phyloP scores from a whole-genome alignment of 768 basidiomycete genomes.

The Kwoniella heveanensis region DNA sequence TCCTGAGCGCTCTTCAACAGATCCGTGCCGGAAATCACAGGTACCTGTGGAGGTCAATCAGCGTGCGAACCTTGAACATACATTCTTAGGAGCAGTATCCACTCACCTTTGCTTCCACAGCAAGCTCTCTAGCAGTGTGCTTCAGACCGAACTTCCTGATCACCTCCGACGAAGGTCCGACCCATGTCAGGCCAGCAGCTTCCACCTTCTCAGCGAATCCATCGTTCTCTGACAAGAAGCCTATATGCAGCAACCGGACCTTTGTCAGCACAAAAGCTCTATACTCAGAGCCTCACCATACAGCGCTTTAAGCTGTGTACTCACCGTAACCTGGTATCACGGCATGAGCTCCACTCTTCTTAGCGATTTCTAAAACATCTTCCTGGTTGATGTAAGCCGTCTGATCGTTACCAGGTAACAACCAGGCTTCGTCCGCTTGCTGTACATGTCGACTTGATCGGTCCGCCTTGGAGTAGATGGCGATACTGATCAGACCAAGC shows the following conservation, averaged over 20 bases:
- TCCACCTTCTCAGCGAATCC: conserved; percentile 61
- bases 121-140: conserved; percentile 63
- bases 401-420: conserved; percentile 35
- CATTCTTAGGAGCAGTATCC: too few relatives aligned
- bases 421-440: conserved; percentile 61
- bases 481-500: conserved; percentile 63
- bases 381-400: conserved; percentile 35
- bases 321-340: conserved; percentile 53
- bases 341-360: conserved; percentile 35
- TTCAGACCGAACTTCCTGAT: conserved; percentile 67
- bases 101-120: conserved; percentile 58
- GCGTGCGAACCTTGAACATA: background rate
- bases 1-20: conserved; percentile 59
- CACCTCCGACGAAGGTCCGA: conserved; percentile 63
- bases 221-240: conserved; percentile 68
- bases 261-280: background rate
- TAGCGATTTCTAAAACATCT: conserved; percentile 36
- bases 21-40: conserved; percentile 65
- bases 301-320: background rate
- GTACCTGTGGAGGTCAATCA: conserved; percentile 49
- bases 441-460: conserved; percentile 65
- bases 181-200: conserved; percentile 63
- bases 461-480: conserved; percentile 66
- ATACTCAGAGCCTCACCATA: background rate
- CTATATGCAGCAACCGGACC: conserved; percentile 35